Percentiles rank a stretch among this genome's conserved stretches.
Conservation (phyloP, 148 eudicot species). For the Spergularia marina region DNA sequence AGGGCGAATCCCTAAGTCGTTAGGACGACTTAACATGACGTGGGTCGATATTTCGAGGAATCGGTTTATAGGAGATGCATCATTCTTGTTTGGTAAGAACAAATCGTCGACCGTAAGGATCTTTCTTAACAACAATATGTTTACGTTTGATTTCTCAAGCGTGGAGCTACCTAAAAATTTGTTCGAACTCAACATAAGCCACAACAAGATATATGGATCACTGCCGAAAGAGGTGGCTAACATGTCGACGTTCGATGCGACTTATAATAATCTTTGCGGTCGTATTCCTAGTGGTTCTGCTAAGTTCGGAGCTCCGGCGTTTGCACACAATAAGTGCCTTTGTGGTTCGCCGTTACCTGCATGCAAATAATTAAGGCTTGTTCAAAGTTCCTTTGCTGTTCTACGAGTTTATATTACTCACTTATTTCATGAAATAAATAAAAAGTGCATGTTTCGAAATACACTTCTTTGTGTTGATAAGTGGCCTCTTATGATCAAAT, state of each 20-base stretch:
- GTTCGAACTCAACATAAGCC: slow-evolving; percentile 15
- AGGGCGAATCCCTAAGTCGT: slow-evolving; percentile 9
- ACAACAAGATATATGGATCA: slow-evolving; percentile 16
- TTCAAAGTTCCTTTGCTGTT: no score
- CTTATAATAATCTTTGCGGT: slow-evolving; percentile 16
- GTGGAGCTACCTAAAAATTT: neutral
- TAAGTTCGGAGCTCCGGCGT: neutral
- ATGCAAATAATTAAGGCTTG: slow-evolving; percentile 2
- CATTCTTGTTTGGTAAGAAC: neutral
- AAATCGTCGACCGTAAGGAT: neutral
- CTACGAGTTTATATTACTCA: no score
- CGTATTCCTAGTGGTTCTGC: neutral
- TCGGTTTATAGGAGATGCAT: slow-evolving; percentile 8
- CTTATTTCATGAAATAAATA: no score
- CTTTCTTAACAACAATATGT: neutral
- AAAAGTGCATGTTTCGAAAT: no score
- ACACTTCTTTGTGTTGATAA: no score
- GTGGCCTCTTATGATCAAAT: no score
- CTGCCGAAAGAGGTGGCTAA: slow-evolving; percentile 7
- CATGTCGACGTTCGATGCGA: slow-evolving; percentile 2
- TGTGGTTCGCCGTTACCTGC: slow-evolving; percentile 11
- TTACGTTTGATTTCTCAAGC: slow-evolving; percentile 8
- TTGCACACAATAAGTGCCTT: slow-evolving; percentile 12
- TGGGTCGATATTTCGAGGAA: slow-evolving; percentile 3
- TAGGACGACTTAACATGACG: neutral